Evolutionary conservation across 2,329 filamentous ascomycete genomes (phyloP), one percentile per base, ranked within the genome.

Genomic region (Ceratocystis huliohia): DNA sequence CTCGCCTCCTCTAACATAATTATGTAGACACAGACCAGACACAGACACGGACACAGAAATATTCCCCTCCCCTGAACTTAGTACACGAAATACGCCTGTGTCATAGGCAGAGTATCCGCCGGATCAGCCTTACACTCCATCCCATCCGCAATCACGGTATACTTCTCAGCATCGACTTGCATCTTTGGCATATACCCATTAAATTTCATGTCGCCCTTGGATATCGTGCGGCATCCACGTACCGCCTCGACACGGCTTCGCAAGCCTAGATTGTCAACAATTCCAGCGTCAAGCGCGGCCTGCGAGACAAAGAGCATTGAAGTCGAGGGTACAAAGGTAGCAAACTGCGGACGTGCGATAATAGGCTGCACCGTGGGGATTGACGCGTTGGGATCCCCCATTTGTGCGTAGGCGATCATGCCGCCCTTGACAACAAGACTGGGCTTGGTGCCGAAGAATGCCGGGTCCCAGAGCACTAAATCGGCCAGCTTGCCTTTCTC

Each of bases 401-500:
- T 96, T 76, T 91, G 85, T 13, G 88, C 83, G 73, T 85, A 89
- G 7, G 86, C 84, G 69, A 96, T 90, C 79, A 96, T 82, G 1
- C 93, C 93, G 68, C 89, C 89, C 81, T 97, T 97, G 48, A 96
- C 75, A 5, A 97, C 85, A 68, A 87, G 78, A 15, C 77, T 81
- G 0, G 93, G 93, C 80, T 96, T 96, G 25, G 88, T 87, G 37
- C 91, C 93, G 75, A 97, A 97, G 76, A 86, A 88, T 5, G 84
- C 83, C 5, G 91, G 88, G 61, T 87, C 86, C 93, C 93, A 97
- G 5, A 96, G 73, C 0, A 95, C 89, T 61, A 97, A 74, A 74
- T 97, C 93, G 0, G 93, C 93, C 61, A 96, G 76, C 77, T 96
- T 96, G 63, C 91, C 92, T 0, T 91, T 84, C 77, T 96, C 91